Evolutionary conservation across 495 filamentous ascomycete species (phyloP).

Genomic region (Sporormia fimetaria): DNA sequence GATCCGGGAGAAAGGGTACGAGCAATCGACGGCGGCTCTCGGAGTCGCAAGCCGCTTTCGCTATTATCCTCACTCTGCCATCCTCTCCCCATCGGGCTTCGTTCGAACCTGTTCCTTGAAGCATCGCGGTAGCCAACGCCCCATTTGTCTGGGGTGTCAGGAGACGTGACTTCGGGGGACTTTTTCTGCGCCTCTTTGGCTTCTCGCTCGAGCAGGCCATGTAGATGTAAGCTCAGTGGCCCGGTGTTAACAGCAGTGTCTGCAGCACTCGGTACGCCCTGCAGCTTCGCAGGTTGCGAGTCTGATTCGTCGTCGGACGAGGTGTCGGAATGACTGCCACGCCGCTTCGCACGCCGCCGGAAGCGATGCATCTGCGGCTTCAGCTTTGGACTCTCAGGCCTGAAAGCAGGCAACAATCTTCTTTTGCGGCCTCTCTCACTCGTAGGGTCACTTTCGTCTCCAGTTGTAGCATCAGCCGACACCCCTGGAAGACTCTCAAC

Average conservation of each 20-base stretch:
- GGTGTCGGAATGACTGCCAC: conserved; percentile 2
- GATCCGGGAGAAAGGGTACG: neutral
- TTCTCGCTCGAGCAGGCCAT: conserved; percentile 43
- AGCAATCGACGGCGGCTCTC: neutral
- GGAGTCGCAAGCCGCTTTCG: neutral
- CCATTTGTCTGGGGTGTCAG: conserved; percentile 33
- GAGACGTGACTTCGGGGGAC: conserved; percentile 11
- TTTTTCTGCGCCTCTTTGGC: conserved; percentile 5
- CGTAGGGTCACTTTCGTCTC: conserved; percentile 20
- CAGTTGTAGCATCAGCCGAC: conserved; percentile 12
- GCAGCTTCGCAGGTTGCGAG: conserved; percentile 1
- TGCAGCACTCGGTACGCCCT: conserved; percentile 1
- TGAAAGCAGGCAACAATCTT: conserved; percentile 17
- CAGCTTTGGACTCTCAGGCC: conserved; percentile 13
- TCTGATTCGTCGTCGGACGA: conserved; percentile 21
- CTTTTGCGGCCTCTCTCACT: conserved; percentile 24
- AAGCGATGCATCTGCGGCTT: conserved; percentile 19
- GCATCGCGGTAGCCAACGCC: conserved; percentile 13
- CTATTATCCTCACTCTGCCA: neutral
- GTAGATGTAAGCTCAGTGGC: conserved; percentile 57
- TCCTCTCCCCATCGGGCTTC: conserved; percentile 3
- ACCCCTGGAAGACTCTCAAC: conserved; percentile 14
- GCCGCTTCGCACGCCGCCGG: conserved; percentile 9
- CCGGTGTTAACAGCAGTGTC: conserved; percentile 39
- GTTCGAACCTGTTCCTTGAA: neutral